phyloP scores from a whole-genome alignment of 2,329 filamentous ascomycete species.

The Botrytis fragariae region DNA sequence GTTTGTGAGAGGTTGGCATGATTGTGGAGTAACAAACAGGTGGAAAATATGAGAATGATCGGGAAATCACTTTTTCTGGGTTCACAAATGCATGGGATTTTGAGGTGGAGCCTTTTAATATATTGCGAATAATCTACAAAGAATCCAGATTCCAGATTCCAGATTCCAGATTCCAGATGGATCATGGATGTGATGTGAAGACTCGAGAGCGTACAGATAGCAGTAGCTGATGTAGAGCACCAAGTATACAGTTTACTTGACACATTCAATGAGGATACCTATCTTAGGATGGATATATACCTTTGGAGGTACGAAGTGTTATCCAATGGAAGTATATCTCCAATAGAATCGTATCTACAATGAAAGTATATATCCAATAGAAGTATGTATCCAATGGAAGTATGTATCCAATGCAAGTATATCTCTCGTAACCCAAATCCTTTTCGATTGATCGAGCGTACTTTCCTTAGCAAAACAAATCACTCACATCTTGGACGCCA shows the following conservation, averaged over 20 bases:
- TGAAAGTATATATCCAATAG: too few species aligned
- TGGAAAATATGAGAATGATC: background rate
- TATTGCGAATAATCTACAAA: background rate
- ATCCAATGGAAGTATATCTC: too few species aligned
- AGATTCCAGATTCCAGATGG: background rate
- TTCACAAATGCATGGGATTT: background rate
- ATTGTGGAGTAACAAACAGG: background rate
- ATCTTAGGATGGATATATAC: background rate
- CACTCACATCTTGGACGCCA: background rate
- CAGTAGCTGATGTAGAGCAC: background rate
- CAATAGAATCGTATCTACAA: too few species aligned
- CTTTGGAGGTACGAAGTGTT: too few species aligned
- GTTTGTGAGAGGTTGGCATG: constrained; percentile 1
- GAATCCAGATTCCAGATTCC: too few species aligned
- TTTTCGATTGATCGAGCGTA: background rate
- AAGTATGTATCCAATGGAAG: too few species aligned
- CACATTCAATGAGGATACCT: background rate
- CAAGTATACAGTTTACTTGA: too few species aligned
- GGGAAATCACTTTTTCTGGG: background rate
- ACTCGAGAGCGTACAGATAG: background rate
- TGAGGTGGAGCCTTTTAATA: background rate
- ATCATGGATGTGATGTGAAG: background rate
- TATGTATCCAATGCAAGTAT: background rate
- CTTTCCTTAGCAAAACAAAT: background rate
- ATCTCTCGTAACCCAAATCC: background rate